Percentiles rank a stretch among this genome's conserved stretches.
These are phyloP conservation scores for Epicoccum nigrum DNA, from an alignment of 2,329 filamentous ascomycete species.

Conservation along the genomic window DNA sequence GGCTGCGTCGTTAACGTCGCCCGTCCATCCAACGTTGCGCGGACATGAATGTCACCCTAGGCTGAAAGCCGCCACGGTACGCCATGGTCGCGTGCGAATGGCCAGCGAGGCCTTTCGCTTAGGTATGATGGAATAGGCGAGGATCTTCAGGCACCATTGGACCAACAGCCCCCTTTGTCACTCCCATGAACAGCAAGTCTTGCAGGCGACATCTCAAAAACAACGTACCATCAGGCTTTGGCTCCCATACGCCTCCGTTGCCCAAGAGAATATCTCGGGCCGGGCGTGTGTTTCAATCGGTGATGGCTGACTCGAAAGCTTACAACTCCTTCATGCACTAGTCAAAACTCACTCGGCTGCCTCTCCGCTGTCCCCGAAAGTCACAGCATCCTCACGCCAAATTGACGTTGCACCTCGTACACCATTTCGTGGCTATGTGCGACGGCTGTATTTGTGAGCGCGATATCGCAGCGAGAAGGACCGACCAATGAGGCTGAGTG, in stretches of 20 bases:
- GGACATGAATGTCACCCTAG: conserved; percentile 7
- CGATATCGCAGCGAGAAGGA: conserved; percentile 3
- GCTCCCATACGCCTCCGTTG: conserved; percentile 1
- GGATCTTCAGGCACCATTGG: conserved; percentile 19
- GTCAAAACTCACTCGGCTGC: conserved; percentile 2
- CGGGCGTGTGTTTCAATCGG: conserved; percentile 12
- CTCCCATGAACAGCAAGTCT: conserved; percentile 5
- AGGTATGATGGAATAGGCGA: background rate
- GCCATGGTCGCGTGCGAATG: conserved; percentile 13
- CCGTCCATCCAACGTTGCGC: conserved; percentile 4
- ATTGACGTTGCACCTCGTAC: conserved; percentile 5
- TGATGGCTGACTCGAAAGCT: conserved; percentile 12
- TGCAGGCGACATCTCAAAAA: background rate
- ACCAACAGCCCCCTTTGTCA: conserved; percentile 6
- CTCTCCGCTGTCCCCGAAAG: background rate
- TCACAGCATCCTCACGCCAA: conserved; percentile 8
- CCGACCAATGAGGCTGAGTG: conserved; percentile 3
- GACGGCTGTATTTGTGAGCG: background rate
- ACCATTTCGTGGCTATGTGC: conserved; percentile 9
- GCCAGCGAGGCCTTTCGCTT: conserved; percentile 15
- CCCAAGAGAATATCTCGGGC: conserved; percentile 3
- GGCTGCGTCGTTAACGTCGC: conserved; percentile 4
- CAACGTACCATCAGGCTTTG: background rate
- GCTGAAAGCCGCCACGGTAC: conserved; percentile 14
- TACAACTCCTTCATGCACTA: conserved; percentile 12